Evolutionary conservation across 2,329 filamentous ascomycete species (phyloP).

Genomic region (Colletotrichum aenigma): DNA sequence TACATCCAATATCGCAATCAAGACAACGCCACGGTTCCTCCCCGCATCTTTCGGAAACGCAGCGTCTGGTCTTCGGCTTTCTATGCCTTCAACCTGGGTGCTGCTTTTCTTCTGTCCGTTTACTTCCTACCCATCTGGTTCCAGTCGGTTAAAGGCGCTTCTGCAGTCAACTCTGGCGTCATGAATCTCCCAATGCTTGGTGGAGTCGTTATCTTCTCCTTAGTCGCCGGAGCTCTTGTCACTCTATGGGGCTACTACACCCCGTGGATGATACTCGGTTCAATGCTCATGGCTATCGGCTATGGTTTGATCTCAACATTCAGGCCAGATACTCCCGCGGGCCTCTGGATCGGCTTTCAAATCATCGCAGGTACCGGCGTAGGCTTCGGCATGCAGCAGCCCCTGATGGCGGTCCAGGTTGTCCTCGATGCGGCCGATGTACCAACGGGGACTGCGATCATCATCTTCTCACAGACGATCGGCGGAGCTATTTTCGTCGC

Average conservation of each 20-base stretch:
- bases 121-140: constrained; percentile 52
- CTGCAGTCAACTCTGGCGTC: constrained; percentile 42
- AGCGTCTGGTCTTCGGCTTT: constrained; percentile 39
- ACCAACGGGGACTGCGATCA: constrained; percentile 49
- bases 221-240: constrained; percentile 37
- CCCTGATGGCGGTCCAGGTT: constrained; percentile 49
- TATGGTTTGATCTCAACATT: constrained; percentile 48
- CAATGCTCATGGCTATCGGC: constrained; percentile 38
- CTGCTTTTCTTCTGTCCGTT: constrained; percentile 29
- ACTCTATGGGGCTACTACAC: constrained; percentile 47
- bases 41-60: constrained; percentile 43
- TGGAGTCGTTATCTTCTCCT: constrained; percentile 36
- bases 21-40: constrained; percentile 48
- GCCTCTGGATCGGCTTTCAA: constrained; percentile 50
- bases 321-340: constrained; percentile 31
- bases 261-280: constrained; percentile 43
- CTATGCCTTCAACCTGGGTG: constrained; percentile 41
- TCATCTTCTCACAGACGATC: constrained; percentile 49
- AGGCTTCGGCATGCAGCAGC: constrained; percentile 47
- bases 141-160: constrained; percentile 45
- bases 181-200: constrained; percentile 45
- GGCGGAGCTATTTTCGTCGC: constrained; percentile 54
- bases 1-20: constrained; percentile 40
- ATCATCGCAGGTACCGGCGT: constrained; percentile 44
- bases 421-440: constrained; percentile 46